Conservation (phyloP, 1,139 yeast genomes). For the Scheffersomyces illinoinensis region DNA sequence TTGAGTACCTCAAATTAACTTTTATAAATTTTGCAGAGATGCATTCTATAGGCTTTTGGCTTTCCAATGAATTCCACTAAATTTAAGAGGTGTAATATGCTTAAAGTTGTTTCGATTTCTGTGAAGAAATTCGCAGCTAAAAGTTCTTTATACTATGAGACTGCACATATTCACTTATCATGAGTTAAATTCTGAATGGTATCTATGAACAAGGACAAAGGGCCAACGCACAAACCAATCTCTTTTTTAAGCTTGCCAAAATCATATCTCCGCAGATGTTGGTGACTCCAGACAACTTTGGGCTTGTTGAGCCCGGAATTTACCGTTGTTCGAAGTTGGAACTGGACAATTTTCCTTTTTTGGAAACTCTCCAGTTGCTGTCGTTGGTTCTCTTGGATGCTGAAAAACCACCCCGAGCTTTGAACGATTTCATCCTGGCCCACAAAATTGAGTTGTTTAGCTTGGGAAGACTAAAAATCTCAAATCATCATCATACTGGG, state of each 20-base stretch:
- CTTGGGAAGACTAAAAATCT: slow-evolving; percentile 45
- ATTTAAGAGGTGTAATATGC: no score
- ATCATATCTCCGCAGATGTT: slow-evolving; percentile 42
- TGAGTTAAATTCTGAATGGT: not conserved
- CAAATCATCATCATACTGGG: slow-evolving; percentile 44
- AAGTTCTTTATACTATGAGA: not conserved
- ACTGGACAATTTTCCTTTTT: slow-evolving; percentile 61
- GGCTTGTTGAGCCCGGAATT: slow-evolving; percentile 72
- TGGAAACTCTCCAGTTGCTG: slow-evolving; percentile 61
- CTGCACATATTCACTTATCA: not conserved
- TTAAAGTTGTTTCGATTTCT: no score
- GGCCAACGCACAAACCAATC: not conserved
- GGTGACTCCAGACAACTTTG: slow-evolving; percentile 79
- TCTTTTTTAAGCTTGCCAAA: not conserved
- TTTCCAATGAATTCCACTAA: no score
- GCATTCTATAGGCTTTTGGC: no score
- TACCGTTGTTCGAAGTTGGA: slow-evolving; percentile 59
- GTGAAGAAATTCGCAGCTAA: not conserved
- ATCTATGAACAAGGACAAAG: not conserved
- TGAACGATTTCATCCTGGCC: slow-evolving; percentile 46
- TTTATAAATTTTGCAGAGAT: no score
- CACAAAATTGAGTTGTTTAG: slow-evolving; percentile 47
- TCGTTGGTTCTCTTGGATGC: slow-evolving; percentile 67
- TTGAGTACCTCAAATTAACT: no score
- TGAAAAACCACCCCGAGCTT: slow-evolving; percentile 64